Evolutionary conservation across 1,284 basidiomycete genomes (phyloP).

Genomic region (Ceratobasidium sp.): DNA sequence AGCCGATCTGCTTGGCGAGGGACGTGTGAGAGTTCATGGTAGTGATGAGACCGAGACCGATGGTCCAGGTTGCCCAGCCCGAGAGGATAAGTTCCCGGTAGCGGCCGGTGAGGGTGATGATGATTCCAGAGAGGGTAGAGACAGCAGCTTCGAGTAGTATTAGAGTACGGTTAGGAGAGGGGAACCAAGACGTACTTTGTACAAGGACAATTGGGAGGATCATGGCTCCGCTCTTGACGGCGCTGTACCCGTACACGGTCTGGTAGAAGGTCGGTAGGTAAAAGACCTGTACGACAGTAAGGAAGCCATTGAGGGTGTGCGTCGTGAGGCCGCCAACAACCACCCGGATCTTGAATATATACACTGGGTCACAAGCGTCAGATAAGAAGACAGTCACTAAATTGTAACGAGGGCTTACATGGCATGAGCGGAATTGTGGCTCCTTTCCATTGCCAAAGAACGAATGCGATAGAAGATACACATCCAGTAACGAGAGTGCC

Average conservation of each 20-base stretch:
- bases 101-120: constrained; percentile 57
- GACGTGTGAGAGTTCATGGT: constrained; percentile 54
- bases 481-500: constrained; percentile 3
- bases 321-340: constrained; percentile 55
- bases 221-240: constrained; percentile 59
- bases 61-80: constrained; percentile 59
- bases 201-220: constrained; percentile 59
- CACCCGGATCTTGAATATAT: constrained; percentile 57
- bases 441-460: constrained; percentile 57
- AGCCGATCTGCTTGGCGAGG: constrained; percentile 56
- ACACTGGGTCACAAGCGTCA: constrained; percentile 47
- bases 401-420: constrained; percentile 42
- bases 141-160: constrained; percentile 48
- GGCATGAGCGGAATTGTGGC: constrained; percentile 56
- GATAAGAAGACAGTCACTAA: neutral
- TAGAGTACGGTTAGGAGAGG: neutral
- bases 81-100: constrained; percentile 56
- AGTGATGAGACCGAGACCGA: constrained; percentile 59
- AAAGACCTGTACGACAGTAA: constrained; percentile 49
- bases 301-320: constrained; percentile 51
- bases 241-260: constrained; percentile 58
- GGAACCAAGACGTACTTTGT: constrained; percentile 49
- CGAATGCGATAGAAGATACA: constrained; percentile 51
- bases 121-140: constrained; percentile 52
- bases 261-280: constrained; percentile 60